Evolutionary conservation across 2,329 filamentous ascomycete genomes (phyloP), one percentile per base, ranked within the genome.

Genomic region (Eutypa lata): DNA sequence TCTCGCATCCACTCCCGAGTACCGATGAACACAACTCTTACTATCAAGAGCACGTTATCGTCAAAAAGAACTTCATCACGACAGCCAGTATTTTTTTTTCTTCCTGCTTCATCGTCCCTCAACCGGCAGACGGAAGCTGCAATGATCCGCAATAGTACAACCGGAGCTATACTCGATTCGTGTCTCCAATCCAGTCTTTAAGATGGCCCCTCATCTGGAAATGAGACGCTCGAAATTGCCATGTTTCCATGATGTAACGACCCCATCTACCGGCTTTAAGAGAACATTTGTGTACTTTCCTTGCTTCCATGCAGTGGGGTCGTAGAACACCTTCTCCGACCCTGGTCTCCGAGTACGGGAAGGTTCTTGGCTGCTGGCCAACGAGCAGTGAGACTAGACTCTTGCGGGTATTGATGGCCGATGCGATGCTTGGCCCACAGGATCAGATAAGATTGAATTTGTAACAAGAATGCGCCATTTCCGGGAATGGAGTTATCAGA

Each of bases 401-500:
- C 5, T 22, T 56, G 55, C 55, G 49, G 51, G 51, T 33, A 22
- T 44, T 21, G 35, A 21, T 46, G 48, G 19, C 37, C 28, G 31
- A 31, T 38, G 46, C 43, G 37, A 37, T n/a, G 37, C 59, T 62
- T 62, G 59, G 59, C 59, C 51, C 57, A 58, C 55, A 62, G 57
- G 61, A 68, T 68, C 65, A 65, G 65, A 67, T 68, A 68, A 68
- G 65, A 67, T 68, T 60, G 61, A 61, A 43, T 44, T 26, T 50
- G 47, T 54, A 33, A 57, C 21, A 8, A 19, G 16, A 26, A 26
- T 22, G 47, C 35, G 35, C 47, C 22, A 40, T 50, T 40, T 22
- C 24, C 40, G 18, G n/a, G 38, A 51, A 45, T 35, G 19, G 38
- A 47, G 47, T 53, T 53, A 50, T 52, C 47, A 35, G 51, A 52